A percentile compares a stretch with the other conserved stretches of the same genome.
Conservation (phyloP, 2,329 filamentous ascomycete genomes). For the Claviceps lovelessii region DNA sequence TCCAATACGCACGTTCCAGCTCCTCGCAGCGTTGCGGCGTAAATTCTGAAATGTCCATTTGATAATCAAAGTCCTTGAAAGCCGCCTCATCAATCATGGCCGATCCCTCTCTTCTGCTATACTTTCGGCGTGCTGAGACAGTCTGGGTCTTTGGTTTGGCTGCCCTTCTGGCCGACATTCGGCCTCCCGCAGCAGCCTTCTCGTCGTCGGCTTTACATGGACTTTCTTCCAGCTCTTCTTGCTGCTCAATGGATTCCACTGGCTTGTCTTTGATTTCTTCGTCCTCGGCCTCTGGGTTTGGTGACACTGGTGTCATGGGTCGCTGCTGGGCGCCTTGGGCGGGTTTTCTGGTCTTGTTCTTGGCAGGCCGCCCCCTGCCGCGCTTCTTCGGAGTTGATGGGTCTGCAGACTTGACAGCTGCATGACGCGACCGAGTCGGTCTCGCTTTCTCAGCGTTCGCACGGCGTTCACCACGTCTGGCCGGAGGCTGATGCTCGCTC, state of each 20-base stretch:
- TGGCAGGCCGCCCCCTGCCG: constrained; percentile 25
- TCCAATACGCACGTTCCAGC: constrained; percentile 91
- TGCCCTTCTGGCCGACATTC: constrained; percentile 35
- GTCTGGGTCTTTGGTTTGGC: constrained; percentile 53
- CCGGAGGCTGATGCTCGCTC: constrained; percentile 89
- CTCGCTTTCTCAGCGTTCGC: constrained; percentile 43
- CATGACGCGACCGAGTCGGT: constrained; percentile 24
- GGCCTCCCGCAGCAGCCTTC: constrained; percentile 19
- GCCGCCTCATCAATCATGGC: constrained; percentile 77
- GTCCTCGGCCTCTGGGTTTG: constrained; percentile 24
- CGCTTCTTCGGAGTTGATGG: constrained; percentile 24
- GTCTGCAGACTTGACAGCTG: constrained; percentile 18
- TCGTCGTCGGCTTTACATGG: constrained; percentile 26
- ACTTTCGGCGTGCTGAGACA: constrained; percentile 74
- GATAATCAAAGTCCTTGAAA: constrained; percentile 85
- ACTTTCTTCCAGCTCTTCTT: constrained; percentile 28
- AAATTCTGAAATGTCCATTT: constrained; percentile 74
- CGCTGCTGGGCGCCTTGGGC: constrained; percentile 32
- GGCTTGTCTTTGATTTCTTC: constrained; percentile 19
- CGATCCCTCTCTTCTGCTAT: constrained; percentile 63
- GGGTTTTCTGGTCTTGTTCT: constrained; percentile 24
- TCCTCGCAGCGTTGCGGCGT: constrained; percentile 87
- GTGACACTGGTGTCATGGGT: constrained; percentile 46
- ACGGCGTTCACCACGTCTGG: constrained; percentile 69
- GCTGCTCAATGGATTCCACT: constrained; percentile 33